Evolutionary conservation across 805 yeast species (phyloP), one percentile per base, ranked within the genome.

Genomic region (Wickerhamiella parazyma): DNA sequence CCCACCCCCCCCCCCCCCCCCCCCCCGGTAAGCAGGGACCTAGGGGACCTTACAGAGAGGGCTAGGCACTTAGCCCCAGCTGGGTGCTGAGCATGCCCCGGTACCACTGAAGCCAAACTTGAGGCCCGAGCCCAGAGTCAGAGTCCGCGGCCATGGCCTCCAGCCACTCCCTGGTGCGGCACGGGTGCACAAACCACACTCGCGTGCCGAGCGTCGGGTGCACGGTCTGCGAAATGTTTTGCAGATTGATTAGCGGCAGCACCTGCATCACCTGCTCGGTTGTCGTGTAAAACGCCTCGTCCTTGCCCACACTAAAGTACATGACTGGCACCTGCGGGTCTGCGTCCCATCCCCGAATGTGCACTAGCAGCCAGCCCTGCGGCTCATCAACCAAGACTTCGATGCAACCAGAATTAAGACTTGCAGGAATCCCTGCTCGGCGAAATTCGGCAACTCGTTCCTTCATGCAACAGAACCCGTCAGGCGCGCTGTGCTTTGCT

Each of bases 131-230:
- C 18, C 20, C 41, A 2, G 42, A 28, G 11, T 11, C n/a, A n/a
- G n/a, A n/a, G n/a, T n/a, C n/a, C n/a, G n/a, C n/a, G n/a, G n/a
- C 20, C 37, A 52, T 46, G 22, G 54, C 54, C 2, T 49, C 51
- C 24, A 66, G 51, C 44, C 63, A 45, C 7, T 51, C 55, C 4
- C 46, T 37, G 0, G 69, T 59, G 33, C 62, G 59, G 51, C 73
- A 69, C 3, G 73, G 72, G 47, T 69, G 73, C 0, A 69, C 33
- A 41, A 56, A 59, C 41, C 57, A 51, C 12, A 48, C 36, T 6
- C 61, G 61, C 33, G 47, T 44, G 3, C 56, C 56, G 25, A 49
- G 45, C 8, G 49, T n/a, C 5, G 63, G 63, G 41, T 55, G 61
- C 33, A 55, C 63, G 3, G 54, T 50, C 22, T 44, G 42, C 12